Conservation (phyloP, 495 filamentous ascomycete genomes). For the Penicillium lividum region DNA sequence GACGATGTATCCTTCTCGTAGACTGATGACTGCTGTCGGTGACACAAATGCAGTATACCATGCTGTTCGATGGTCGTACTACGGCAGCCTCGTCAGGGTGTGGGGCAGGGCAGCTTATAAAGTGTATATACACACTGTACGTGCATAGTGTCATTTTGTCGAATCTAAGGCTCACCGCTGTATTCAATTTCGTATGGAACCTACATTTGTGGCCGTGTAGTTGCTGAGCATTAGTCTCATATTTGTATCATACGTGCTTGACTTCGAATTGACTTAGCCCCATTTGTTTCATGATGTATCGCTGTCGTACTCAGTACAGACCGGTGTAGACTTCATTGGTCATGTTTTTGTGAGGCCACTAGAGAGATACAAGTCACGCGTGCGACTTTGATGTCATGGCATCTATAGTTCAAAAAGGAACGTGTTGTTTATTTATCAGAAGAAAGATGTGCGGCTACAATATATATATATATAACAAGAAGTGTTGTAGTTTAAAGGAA, state of each 20-base stretch:
- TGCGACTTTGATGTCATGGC: neutral
- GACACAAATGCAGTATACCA: neutral
- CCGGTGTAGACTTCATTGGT: slow-evolving; percentile 2
- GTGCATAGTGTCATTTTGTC: slow-evolving; percentile 4
- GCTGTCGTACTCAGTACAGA: neutral
- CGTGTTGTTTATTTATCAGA: neutral
- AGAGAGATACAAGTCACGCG: neutral
- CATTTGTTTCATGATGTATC: slow-evolving; percentile 3
- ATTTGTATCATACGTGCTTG: slow-evolving; percentile 4
- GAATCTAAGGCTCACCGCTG: neutral
- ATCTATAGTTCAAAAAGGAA: neutral
- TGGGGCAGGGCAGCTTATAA: neutral
- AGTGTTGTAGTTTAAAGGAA: no score
- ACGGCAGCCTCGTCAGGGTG: neutral
- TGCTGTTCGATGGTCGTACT: neutral
- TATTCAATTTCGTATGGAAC: neutral
- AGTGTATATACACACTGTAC: neutral
- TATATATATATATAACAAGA: neutral
- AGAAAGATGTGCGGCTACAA: neutral
- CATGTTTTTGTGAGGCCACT: neutral
- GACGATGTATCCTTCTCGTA: neutral
- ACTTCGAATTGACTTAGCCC: slow-evolving; percentile 4
- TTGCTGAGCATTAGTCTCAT: neutral
- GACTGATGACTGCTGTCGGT: slow-evolving; percentile 1
- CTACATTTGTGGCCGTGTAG: neutral